A percentile compares a stretch with the other conserved stretches of the same genome.
Conservation (phyloP, 768 basidiomycete species). For the Termitomyces sp. region DNA sequence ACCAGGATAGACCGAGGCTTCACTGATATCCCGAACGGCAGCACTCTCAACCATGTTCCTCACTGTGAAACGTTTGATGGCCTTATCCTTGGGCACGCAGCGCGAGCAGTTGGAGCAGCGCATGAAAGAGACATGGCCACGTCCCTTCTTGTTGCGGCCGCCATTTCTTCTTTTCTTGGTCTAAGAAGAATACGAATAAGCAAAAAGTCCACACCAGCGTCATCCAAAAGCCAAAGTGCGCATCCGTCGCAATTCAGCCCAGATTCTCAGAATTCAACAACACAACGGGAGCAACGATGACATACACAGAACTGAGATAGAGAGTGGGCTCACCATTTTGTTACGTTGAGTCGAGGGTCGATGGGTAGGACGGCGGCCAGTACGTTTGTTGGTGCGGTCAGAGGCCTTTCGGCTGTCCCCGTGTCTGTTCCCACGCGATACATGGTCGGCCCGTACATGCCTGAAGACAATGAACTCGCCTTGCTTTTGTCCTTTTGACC, state of each 20-base stretch:
- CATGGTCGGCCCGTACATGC: constrained; percentile 1
- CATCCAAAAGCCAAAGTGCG: constrained; percentile 27
- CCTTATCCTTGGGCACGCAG: constrained; percentile 98
- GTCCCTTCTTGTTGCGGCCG: constrained; percentile 99
- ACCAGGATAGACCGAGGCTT: constrained; percentile 92
- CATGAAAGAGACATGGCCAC: constrained; percentile 91
- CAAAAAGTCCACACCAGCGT: constrained; percentile 15
- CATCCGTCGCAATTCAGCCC: constrained; percentile 31
- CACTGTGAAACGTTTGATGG: constrained; percentile 99
- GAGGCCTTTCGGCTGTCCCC: constrained; percentile 20
- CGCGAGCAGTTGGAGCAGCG: constrained; percentile 99
- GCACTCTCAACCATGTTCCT: constrained; percentile 99
- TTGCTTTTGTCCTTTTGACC: constrained; percentile 15
- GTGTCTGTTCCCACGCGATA: constrained; percentile 22
- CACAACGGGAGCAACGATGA: not conserved
- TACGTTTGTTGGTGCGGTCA: constrained; percentile 20
- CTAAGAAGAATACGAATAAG: constrained; percentile 33
- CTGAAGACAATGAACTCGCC: constrained; percentile 11
- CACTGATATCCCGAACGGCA: constrained; percentile 94
- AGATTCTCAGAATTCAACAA: constrained; percentile 14
- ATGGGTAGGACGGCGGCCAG: constrained; percentile 30
- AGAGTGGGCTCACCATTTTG: constrained; percentile 35
- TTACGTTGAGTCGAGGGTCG: constrained; percentile 30
- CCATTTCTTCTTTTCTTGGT: constrained; percentile 99
- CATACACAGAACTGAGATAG: not conserved